Evolutionary conservation across 1,284 basidiomycete genomes (phyloP).

Genomic region (Peniophora sp.): DNA sequence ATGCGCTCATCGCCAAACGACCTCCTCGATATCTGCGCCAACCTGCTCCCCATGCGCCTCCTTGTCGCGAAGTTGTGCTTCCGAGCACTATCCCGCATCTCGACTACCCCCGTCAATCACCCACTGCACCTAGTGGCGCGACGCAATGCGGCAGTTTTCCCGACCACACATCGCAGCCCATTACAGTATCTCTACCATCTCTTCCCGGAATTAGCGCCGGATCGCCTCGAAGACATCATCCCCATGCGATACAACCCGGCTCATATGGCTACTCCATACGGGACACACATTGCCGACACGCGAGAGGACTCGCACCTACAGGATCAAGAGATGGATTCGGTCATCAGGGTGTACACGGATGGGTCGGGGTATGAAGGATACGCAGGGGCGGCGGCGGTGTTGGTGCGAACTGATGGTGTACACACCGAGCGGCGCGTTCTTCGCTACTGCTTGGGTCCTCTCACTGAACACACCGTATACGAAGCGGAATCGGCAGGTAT

Average conservation of each 20-base stretch:
- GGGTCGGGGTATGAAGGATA: conserved; percentile 13
- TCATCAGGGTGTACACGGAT: conserved; percentile 11
- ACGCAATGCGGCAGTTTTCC: neutral
- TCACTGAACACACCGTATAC: conserved; percentile 20
- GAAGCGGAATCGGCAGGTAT: conserved; percentile 22
- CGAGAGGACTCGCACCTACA: neutral
- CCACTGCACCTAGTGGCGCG: neutral
- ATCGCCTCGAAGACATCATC: neutral
- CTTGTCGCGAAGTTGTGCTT: conserved; percentile 2
- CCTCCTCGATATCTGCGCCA: conserved; percentile 7
- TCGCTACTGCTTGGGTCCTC: conserved; percentile 15
- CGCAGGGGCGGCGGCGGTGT: conserved; percentile 18
- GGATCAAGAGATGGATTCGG: neutral
- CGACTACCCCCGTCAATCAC: neutral
- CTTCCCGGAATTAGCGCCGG: neutral
- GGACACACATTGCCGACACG: neutral
- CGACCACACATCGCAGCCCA: neutral
- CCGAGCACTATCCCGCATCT: neutral
- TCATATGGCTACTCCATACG: neutral
- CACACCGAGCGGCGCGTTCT: conserved; percentile 4
- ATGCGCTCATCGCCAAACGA: conserved; percentile 3
- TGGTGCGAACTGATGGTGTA: conserved; percentile 3
- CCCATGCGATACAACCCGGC: neutral
- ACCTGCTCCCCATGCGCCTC: conserved; percentile 7
- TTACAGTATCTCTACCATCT: neutral